phyloP scores from a whole-genome alignment of 352 stramenopile genomes.

The Globisporangium okanoganense region DNA sequence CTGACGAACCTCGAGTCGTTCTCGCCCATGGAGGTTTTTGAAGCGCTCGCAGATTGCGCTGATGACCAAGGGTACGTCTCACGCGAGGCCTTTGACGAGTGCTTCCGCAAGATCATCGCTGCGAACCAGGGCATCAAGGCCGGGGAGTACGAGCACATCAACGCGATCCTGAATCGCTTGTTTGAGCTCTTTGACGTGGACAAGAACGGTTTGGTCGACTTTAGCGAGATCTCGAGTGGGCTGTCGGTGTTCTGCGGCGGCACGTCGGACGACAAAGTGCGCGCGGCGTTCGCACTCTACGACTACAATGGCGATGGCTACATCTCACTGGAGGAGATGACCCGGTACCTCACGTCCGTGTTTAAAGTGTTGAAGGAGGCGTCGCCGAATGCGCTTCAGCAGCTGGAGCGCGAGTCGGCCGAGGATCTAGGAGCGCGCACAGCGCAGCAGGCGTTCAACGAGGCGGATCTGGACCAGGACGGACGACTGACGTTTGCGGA shows the following conservation, averaged over 20 bases:
- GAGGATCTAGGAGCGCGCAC: constrained; percentile 62
- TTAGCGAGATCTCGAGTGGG: constrained; percentile 82
- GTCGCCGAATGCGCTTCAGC: constrained; percentile 39
- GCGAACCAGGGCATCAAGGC: constrained; percentile 44
- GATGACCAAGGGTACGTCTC: constrained; percentile 74
- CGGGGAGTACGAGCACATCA: constrained; percentile 60
- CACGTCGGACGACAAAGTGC: constrained; percentile 70
- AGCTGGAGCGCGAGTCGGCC: constrained; percentile 48
- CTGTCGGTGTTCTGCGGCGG: constrained; percentile 84
- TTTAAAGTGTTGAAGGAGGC: constrained; percentile 84
- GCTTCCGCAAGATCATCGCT: constrained; percentile 72
- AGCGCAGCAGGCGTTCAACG: constrained; percentile 67
- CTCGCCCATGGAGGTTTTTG: constrained; percentile 74
- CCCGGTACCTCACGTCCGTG: constrained; percentile 77
- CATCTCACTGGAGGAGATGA: constrained; percentile 85
- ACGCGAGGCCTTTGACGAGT: constrained; percentile 68
- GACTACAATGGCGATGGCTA: constrained; percentile 84
- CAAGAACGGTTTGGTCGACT: constrained; percentile 82
- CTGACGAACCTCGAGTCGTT: constrained; percentile 76
- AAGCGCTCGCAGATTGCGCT: constrained; percentile 62
- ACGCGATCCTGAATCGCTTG: constrained; percentile 68
- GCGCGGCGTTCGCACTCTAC: constrained; percentile 75
- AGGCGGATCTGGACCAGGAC: constrained; percentile 69
- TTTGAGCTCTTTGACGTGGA: constrained; percentile 85
- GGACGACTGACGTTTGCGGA: constrained; percentile 67